Evolutionary conservation across 2,329 filamentous ascomycete species (phyloP).

Genomic region (Elsinoe arachidis): DNA sequence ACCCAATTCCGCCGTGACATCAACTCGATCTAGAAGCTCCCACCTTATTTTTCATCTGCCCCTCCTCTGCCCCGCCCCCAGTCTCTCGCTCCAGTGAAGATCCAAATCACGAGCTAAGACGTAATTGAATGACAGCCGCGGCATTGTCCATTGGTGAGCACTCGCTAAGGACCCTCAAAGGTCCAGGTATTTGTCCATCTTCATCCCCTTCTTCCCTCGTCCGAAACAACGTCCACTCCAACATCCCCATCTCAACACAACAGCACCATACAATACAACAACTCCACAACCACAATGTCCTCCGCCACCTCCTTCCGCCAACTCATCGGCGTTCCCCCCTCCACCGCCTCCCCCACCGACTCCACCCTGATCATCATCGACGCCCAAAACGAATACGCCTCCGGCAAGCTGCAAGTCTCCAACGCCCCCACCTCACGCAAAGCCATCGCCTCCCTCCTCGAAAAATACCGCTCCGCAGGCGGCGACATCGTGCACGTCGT

Average conservation of each 20-base stretch:
- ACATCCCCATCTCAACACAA: not conserved
- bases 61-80: not conserved
- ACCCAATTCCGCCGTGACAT: not conserved
- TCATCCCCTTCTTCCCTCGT: not conserved
- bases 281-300: slow-evolving; percentile 10
- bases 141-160: not conserved
- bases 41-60: not conserved
- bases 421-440: slow-evolving; percentile 47
- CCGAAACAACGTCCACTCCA: not conserved
- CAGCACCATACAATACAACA: not conserved
- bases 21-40: not conserved
- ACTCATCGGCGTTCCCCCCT: slow-evolving; percentile 47
- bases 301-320: slow-evolving; percentile 38
- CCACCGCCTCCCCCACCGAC: slow-evolving; percentile 49
- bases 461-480: slow-evolving; percentile 49
- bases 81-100: not conserved
- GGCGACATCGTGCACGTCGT: slow-evolving; percentile 54
- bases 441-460: slow-evolving; percentile 48
- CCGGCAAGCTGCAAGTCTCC: slow-evolving; percentile 48
- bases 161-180: not conserved
- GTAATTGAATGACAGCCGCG: not conserved
- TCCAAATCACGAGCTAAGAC: not conserved
- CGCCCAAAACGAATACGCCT: slow-evolving; percentile 60
- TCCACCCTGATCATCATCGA: slow-evolving; percentile 57
- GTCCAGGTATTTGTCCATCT: not conserved